Evolutionary conservation across 345 rosid species (phyloP).

Genomic region (Ceriops tagal): DNA sequence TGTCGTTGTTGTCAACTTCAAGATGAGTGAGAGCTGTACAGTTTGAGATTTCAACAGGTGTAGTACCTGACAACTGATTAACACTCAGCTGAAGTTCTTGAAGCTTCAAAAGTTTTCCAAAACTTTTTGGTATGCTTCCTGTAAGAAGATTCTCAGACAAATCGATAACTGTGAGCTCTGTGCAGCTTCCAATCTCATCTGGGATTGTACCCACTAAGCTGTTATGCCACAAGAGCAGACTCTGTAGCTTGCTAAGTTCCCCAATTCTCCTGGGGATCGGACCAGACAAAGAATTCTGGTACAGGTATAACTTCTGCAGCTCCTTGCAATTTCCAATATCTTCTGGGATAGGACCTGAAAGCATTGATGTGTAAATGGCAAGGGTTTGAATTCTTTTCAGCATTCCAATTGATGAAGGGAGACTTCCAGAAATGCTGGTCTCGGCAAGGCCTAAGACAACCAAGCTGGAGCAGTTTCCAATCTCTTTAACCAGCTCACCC

Average conservation of each 20-base stretch:
- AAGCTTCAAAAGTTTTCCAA: conserved; percentile 72
- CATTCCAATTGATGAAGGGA: conserved; percentile 70
- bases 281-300: conserved; percentile 86
- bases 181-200: conserved; percentile 58
- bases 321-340: conserved; percentile 83
- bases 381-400: conserved; percentile 69
- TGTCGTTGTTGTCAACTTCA: conserved; percentile 70
- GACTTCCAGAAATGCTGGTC: conserved; percentile 81
- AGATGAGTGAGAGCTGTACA: conserved; percentile 65
- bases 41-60: conserved; percentile 66
- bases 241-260: conserved; percentile 69
- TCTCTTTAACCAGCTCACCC: conserved; percentile 87
- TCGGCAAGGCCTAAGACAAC: conserved; percentile 86
- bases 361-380: conserved; percentile 67
- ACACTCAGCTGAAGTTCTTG: conserved; percentile 85
- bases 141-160: conserved; percentile 73
- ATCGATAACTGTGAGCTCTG: conserved; percentile 64
- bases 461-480: conserved; percentile 77
- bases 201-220: conserved; percentile 81
- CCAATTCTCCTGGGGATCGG: conserved; percentile 63
- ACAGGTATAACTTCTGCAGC: conserved; percentile 74
- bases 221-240: conserved; percentile 85
- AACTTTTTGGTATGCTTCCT: conserved; percentile 72
- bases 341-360: conserved; percentile 76
- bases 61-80: conserved; percentile 72